Percentiles rank a stretch among this genome's conserved stretches.
These are phyloP conservation scores for Cyamopsis tetragonoloba DNA, from an alignment of 306 rosid genomes.

Conservation along the genomic window DNA sequence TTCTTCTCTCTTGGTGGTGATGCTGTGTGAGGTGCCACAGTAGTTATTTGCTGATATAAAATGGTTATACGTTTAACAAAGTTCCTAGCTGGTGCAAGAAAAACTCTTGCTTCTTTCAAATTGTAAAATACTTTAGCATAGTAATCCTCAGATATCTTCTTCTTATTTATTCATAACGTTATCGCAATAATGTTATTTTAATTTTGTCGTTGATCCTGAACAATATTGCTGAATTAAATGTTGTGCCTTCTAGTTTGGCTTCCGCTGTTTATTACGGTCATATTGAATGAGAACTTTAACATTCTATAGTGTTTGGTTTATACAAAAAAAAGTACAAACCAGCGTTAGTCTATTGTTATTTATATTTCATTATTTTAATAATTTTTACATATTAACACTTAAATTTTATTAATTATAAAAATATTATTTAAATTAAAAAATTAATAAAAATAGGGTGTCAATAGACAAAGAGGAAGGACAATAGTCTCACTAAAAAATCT, in stretches of 20 bases:
- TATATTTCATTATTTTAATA: too few relatives aligned
- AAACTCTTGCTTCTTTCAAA: conserved; percentile 39
- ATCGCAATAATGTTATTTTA: conserved; percentile 29
- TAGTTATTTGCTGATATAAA: conserved; percentile 23
- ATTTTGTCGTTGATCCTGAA: conserved; percentile 22
- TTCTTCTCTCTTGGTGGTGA: conserved; percentile 24
- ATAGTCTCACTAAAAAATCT: too few relatives aligned
- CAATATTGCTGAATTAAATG: conserved; percentile 6
- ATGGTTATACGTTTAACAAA: conserved; percentile 34
- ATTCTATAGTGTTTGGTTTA: too few relatives aligned
- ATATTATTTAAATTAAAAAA: too few relatives aligned
- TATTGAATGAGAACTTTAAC: not conserved
- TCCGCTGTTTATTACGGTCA: not conserved
- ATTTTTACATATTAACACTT: too few relatives aligned
- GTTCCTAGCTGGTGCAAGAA: conserved; percentile 31
- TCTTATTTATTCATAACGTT: conserved; percentile 33
- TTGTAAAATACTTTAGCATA: conserved; percentile 53
- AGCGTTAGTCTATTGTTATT: too few relatives aligned
- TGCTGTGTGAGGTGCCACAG: conserved; percentile 29
- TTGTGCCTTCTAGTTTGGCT: conserved; percentile 13
- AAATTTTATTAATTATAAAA: too few relatives aligned
- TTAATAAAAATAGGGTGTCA: too few relatives aligned
- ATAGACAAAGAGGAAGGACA: too few relatives aligned
- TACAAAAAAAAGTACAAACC: too few relatives aligned
- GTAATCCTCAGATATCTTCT: conserved; percentile 31